A percentile compares a stretch with the other conserved stretches of the same genome.
Conservation (phyloP, 2,329 filamentous ascomycete genomes). For the Beauveria sp. region DNA sequence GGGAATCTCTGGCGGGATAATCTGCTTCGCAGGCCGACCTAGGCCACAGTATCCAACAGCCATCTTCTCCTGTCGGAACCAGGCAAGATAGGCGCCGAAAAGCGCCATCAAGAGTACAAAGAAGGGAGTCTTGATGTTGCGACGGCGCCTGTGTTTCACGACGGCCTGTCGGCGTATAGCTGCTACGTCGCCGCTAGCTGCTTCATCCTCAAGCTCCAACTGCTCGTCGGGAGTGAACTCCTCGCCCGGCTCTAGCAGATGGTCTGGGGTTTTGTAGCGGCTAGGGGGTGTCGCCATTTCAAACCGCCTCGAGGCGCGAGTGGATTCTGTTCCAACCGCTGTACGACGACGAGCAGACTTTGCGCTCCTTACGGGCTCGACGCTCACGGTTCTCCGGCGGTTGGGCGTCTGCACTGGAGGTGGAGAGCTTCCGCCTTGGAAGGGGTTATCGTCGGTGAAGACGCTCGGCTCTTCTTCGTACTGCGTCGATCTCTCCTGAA, state of each 20-base stretch:
- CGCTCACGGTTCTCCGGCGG: constrained; percentile 41
- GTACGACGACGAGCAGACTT: constrained; percentile 39
- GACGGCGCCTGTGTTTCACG: constrained; percentile 26
- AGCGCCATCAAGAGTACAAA: constrained; percentile 64
- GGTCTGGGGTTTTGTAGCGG: constrained; percentile 27
- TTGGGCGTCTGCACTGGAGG: constrained; percentile 40
- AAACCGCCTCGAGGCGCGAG: constrained; percentile 44
- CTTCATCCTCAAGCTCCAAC: constrained; percentile 67
- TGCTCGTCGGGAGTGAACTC: constrained; percentile 93
- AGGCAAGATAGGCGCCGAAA: constrained; percentile 64
- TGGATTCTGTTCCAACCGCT: constrained; percentile 23
- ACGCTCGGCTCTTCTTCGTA: constrained; percentile 47
- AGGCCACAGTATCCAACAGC: constrained; percentile 91
- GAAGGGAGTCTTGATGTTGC: constrained; percentile 55
- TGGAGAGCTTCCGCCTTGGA: constrained; percentile 78
- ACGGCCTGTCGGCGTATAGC: constrained; percentile 36
- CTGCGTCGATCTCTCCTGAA: constrained; percentile 29
- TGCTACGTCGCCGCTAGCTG: constrained; percentile 42
- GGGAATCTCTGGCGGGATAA: constrained; percentile 40
- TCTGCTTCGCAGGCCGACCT: constrained; percentile 51
- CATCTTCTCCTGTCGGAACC: constrained; percentile 94
- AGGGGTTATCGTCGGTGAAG: constrained; percentile 87
- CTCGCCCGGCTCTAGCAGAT: constrained; percentile 61
- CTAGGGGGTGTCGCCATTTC: constrained; percentile 42
- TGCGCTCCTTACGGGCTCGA: constrained; percentile 33